These are phyloP conservation scores for Agaricus bisporus DNA, from an alignment of 768 basidiomycete genomes.

Conservation along the genomic window DNA sequence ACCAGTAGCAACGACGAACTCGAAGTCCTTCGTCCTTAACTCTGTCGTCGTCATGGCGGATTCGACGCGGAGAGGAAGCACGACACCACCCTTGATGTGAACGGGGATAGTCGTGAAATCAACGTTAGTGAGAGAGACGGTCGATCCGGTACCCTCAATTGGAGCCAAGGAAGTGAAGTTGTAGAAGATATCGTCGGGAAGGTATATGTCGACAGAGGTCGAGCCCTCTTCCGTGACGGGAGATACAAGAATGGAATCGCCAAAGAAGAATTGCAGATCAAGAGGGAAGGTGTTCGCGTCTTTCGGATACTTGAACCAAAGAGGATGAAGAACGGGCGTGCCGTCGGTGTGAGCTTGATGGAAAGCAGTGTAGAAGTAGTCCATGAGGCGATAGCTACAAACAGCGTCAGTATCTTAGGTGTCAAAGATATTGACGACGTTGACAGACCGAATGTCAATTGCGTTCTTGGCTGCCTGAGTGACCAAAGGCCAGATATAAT, in stretches of 20 bases:
- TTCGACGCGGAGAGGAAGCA: constrained; percentile 50
- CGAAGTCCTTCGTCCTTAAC: constrained; percentile 50
- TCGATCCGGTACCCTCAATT: constrained; percentile 41
- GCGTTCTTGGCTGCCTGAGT: constrained; percentile 55
- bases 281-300: constrained; percentile 53
- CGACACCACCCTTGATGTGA: constrained; percentile 51
- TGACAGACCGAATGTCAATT: constrained; percentile 52
- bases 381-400: constrained; percentile 55
- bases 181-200: constrained; percentile 62
- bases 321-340: constrained; percentile 53
- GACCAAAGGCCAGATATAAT: constrained; percentile 57
- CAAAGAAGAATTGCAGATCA: constrained; percentile 68
- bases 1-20: constrained; percentile 57
- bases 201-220: constrained; percentile 54
- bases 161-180: constrained; percentile 48
- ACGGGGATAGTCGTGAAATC: constrained; percentile 55
- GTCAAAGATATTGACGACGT: not conserved
- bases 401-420: not conserved
- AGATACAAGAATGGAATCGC: constrained; percentile 59
- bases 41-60: constrained; percentile 57
- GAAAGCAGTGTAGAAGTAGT: constrained; percentile 70
- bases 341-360: constrained; percentile 51
- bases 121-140: constrained; percentile 39
- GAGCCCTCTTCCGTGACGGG: constrained; percentile 59
- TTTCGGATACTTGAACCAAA: constrained; percentile 64